These are phyloP conservation scores for Chiua virens DNA, from an alignment of 768 basidiomycete genomes.

Conservation along the genomic window DNA sequence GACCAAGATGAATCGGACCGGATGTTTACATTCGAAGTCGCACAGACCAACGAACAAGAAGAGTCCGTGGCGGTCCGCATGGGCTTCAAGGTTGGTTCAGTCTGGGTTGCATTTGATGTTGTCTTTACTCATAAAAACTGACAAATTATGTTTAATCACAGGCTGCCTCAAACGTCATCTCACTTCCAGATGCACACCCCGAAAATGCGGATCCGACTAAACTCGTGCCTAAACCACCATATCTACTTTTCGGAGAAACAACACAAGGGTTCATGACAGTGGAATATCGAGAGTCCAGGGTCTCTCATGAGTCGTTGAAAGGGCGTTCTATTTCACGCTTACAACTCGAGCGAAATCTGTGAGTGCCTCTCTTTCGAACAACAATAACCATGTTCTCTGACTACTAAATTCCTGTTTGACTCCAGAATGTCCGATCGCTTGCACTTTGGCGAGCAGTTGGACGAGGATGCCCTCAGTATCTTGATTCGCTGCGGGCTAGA, in stretches of 20 bases:
- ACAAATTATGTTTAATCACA: neutral
- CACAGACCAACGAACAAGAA: slow-evolving; percentile 55
- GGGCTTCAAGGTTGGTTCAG: slow-evolving; percentile 46
- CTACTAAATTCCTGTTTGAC: neutral
- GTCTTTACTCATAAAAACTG: neutral
- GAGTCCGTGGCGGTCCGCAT: slow-evolving; percentile 43
- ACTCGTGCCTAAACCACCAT: slow-evolving; percentile 18
- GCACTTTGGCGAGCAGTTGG: slow-evolving; percentile 20
- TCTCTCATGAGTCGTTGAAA: neutral
- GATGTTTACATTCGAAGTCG: slow-evolving; percentile 53
- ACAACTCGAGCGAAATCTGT: slow-evolving; percentile 23
- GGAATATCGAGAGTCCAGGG: slow-evolving; percentile 17
- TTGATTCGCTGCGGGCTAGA: slow-evolving; percentile 31
- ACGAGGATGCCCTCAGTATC: slow-evolving; percentile 25
- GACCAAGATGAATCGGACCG: slow-evolving; percentile 46
- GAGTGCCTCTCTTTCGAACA: neutral
- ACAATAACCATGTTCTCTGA: neutral
- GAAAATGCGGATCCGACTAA: slow-evolving; percentile 7
- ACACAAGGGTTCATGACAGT: slow-evolving; percentile 41
- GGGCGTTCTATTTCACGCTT: neutral
- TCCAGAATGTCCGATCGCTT: slow-evolving; percentile 25
- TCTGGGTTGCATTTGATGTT: neutral
- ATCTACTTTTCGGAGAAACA: slow-evolving; percentile 41
- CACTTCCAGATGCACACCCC: slow-evolving; percentile 1
- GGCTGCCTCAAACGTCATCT: slow-evolving; percentile 15